These are phyloP conservation scores for Teratosphaeria pseudoeucalypti DNA, from an alignment of 2,329 filamentous ascomycete species.

Conservation along the genomic window DNA sequence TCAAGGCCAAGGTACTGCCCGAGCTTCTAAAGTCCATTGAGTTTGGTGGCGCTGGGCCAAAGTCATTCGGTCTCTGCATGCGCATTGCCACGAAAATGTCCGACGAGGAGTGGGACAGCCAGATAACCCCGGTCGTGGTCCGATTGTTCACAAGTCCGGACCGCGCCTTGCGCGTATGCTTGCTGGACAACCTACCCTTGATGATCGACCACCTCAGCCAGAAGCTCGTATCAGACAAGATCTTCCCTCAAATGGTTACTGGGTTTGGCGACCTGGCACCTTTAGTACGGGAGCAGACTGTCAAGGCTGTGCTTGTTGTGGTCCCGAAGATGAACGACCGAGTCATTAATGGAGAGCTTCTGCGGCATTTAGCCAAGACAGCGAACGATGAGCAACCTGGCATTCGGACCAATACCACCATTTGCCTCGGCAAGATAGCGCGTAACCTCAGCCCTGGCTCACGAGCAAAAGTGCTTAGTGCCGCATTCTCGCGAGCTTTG, in stretches of 20 bases:
- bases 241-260: constrained; percentile 93
- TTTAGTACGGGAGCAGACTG: constrained; percentile 85
- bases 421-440: constrained; percentile 92
- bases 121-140: constrained; percentile 76
- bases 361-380: constrained; percentile 85
- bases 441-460: constrained; percentile 68
- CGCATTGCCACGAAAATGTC: constrained; percentile 82
- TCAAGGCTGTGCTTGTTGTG: constrained; percentile 84
- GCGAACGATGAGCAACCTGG: constrained; percentile 96
- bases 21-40: constrained; percentile 98
- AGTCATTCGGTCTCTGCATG: constrained; percentile 78
- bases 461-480: constrained; percentile 80
- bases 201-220: constrained; percentile 89
- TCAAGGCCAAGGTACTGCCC: constrained; percentile 91
- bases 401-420: constrained; percentile 95
- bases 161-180: constrained; percentile 77
- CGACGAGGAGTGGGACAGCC: constrained; percentile 78
- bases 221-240: constrained; percentile 87
- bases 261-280: constrained; percentile 89
- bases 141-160: constrained; percentile 85
- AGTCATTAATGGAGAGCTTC: constrained; percentile 82
- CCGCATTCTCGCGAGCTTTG: constrained; percentile 80
- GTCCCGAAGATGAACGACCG: constrained; percentile 85
- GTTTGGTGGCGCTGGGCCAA: constrained; percentile 88
- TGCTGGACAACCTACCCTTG: constrained; percentile 75